These are phyloP conservation scores for Fusarium solani-melongenae DNA, from an alignment of 2,329 filamentous ascomycete species.

Conservation along the genomic window DNA sequence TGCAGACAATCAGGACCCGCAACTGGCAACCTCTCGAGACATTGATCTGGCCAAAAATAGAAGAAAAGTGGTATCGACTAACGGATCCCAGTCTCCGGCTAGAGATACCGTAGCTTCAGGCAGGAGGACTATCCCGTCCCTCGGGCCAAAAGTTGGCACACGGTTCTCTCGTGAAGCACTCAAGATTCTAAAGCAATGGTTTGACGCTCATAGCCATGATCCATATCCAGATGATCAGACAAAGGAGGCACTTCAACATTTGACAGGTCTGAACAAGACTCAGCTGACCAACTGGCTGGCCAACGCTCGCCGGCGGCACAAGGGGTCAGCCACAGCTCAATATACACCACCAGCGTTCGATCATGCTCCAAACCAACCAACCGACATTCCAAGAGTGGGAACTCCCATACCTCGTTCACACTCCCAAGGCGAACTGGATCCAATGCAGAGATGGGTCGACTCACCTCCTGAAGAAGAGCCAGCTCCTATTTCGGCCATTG, in stretches of 20 bases:
- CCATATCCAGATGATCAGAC: constrained; percentile 87
- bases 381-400: not conserved
- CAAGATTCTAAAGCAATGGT: constrained; percentile 60
- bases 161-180: constrained; percentile 4
- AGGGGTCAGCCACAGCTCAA: not conserved
- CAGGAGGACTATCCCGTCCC: not conserved
- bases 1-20: not conserved
- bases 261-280: constrained; percentile 79
- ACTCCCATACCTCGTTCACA: not conserved
- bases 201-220: constrained; percentile 77
- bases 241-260: constrained; percentile 76
- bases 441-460: not conserved
- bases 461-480: not conserved
- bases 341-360: not conserved
- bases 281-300: constrained; percentile 91
- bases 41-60: not conserved
- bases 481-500: not conserved
- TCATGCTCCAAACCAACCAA: not conserved
- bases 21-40: not conserved
- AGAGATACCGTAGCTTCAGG: not conserved
- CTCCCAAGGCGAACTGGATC: not conserved
- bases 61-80: not conserved
- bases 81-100: not conserved
- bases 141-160: not conserved
- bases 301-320: constrained; percentile 76